Conservation (phyloP, 148 eudicot genomes). For the Rhododendron griersonianum region DNA sequence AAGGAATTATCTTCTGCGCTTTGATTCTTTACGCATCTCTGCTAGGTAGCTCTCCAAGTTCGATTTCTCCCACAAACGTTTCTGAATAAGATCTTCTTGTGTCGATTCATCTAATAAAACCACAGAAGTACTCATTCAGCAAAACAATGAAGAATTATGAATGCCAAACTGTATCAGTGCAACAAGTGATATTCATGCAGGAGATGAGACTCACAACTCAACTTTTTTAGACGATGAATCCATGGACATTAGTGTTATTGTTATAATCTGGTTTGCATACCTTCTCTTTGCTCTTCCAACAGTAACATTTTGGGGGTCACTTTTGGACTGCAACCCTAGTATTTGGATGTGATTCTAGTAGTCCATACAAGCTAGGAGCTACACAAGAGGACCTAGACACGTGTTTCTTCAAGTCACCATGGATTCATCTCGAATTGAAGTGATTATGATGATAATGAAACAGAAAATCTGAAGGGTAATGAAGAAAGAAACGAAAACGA, state of each 20-base stretch:
- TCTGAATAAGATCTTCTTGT: constrained; percentile 78
- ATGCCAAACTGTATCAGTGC: neutral
- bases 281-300: neutral
- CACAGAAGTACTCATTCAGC: constrained; percentile 2
- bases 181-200: neutral
- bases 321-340: too few relatives aligned
- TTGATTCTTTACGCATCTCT: constrained; percentile 92
- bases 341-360: neutral
- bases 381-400: neutral
- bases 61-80: constrained; percentile 73
- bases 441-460: neutral
- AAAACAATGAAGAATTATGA: neutral
- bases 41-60: constrained; percentile 69
- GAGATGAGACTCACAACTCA: neutral
- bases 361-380: neutral
- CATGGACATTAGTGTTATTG: neutral
- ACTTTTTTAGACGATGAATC: neutral
- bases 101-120: constrained; percentile 52
- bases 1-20: constrained; percentile 70
- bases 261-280: constrained; percentile 3
- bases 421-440: neutral
- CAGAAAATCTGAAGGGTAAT: neutral
- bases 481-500: neutral
- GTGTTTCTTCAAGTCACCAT: neutral
- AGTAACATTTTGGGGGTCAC: too few relatives aligned